Evolutionary conservation across 2,329 filamentous ascomycete species (phyloP), one percentile per base, ranked within the genome.

Genomic region (Neobulgaria alba): DNA sequence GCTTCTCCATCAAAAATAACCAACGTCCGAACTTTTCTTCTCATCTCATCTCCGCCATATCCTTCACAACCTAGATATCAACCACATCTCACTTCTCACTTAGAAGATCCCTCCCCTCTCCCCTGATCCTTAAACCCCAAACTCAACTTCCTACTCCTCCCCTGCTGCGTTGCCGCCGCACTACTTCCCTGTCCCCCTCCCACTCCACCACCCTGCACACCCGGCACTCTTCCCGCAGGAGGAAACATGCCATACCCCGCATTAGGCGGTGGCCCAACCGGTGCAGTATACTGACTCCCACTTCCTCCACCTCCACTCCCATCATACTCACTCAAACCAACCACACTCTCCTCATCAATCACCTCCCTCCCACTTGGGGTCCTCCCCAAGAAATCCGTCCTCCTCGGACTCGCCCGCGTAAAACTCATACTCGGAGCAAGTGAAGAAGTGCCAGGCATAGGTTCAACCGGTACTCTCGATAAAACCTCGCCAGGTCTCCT

Each of bases 401-500:
- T 20, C 15, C 33, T 30, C 9, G 51, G 45, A 31, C 42, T 47
- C 9, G 52, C 33, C 12, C 29, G 18, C 8, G 48, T 50, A 19
- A 54, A 17, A 16, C 30, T 45, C 17, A 56, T 37, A 9, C 38
- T 39, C 1, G 51, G 49, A 4, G 29, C 19, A 10, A 10, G 21
- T 14, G n/a, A 20, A 21, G 17, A 2, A 15, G 18, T 17, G 5
- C 29, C 21, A 9, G 47, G 42, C 2, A 42, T 3, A 3, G 40
- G 21, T 3, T 52, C 53, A 1, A 54, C 8, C n/a, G n/a, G n/a
- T n/a, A n/a, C n/a, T n/a, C n/a, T n/a, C n/a, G n/a, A n/a, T n/a
- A n/a, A n/a, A 23, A 37, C 34, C 12, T 58, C 56, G 16, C 57
- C 57, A 3, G 53, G 52, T 29, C 39, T 46, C 21, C 58, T 40